phyloP scores from a whole-genome alignment of 352 stramenopile genomes.

The Pythium periplocum region DNA sequence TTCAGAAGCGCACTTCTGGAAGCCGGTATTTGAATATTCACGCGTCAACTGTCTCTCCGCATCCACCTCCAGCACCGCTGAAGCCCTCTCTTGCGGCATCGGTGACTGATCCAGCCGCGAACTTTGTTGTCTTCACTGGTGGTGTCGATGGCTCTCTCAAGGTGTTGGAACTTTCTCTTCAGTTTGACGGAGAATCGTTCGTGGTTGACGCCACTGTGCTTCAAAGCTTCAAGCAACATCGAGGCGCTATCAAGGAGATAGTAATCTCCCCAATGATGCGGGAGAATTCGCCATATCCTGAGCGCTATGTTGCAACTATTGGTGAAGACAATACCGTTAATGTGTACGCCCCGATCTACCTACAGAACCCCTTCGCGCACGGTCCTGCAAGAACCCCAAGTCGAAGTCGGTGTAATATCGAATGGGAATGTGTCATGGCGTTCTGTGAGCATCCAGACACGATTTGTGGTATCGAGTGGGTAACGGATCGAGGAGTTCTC shows the following conservation, averaged over 20 bases:
- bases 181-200: slow-evolving; percentile 23
- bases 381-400: slow-evolving; percentile 1
- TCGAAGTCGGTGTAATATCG: slow-evolving; percentile 16
- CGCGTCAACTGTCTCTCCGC: background rate
- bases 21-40: slow-evolving; percentile 29
- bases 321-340: slow-evolving; percentile 54
- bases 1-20: slow-evolving; percentile 24
- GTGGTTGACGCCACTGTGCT: slow-evolving; percentile 33
- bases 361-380: slow-evolving; percentile 25
- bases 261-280: slow-evolving; percentile 40
- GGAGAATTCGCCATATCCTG: slow-evolving; percentile 28
- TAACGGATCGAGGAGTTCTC: slow-evolving; percentile 50
- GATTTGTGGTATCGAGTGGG: slow-evolving; percentile 52
- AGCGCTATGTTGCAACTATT: slow-evolving; percentile 58
- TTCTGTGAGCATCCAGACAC: slow-evolving; percentile 54
- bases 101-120: slow-evolving; percentile 27
- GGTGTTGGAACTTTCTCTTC: slow-evolving; percentile 48
- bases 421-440: slow-evolving; percentile 62
- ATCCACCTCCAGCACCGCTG: slow-evolving; percentile 3
- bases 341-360: slow-evolving; percentile 56
- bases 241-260: slow-evolving; percentile 58
- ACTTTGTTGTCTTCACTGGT: slow-evolving; percentile 68
- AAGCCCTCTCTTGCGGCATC: slow-evolving; percentile 1
- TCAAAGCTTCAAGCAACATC: slow-evolving; percentile 58
- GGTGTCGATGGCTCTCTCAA: slow-evolving; percentile 51